Percentiles rank a stretch among this genome's conserved stretches.
These are phyloP conservation scores for Neurospora sp. DNA, from an alignment of 2,329 filamentous ascomycete genomes.

Conservation along the genomic window DNA sequence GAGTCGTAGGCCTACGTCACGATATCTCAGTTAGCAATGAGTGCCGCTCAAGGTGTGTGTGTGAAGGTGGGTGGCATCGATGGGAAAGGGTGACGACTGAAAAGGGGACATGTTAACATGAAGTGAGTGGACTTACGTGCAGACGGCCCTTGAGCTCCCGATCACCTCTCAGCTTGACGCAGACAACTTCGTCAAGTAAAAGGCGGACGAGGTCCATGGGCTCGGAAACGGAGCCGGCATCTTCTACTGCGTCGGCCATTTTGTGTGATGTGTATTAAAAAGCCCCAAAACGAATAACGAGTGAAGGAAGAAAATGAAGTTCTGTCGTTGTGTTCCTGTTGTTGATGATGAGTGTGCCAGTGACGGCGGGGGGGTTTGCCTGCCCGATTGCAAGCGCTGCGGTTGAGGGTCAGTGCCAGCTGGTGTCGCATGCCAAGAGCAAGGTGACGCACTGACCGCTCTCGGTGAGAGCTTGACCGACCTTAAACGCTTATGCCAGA, in stretches of 20 bases:
- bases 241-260: slow-evolving; percentile 81
- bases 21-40: neutral
- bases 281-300: neutral
- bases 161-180: slow-evolving; percentile 93
- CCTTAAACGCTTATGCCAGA: neutral
- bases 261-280: slow-evolving; percentile 34
- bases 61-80: neutral
- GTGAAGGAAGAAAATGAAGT: neutral
- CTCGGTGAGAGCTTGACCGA: neutral
- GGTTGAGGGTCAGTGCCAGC: neutral
- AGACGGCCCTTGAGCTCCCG: slow-evolving; percentile 89
- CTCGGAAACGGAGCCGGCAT: slow-evolving; percentile 66
- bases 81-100: neutral
- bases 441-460: neutral
- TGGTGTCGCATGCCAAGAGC: neutral
- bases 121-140: slow-evolving; percentile 52
- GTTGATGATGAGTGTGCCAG: neutral
- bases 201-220: slow-evolving; percentile 93
- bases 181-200: slow-evolving; percentile 89
- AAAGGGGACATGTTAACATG: slow-evolving; percentile 3
- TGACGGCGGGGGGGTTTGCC: neutral
- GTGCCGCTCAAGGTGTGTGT: neutral
- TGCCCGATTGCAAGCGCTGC: neutral
- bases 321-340: neutral
- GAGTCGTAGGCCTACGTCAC: slow-evolving; percentile 79